These are phyloP conservation scores for Ophiocytium majus DNA, from an alignment of 352 stramenopile species.

Conservation along the genomic window DNA sequence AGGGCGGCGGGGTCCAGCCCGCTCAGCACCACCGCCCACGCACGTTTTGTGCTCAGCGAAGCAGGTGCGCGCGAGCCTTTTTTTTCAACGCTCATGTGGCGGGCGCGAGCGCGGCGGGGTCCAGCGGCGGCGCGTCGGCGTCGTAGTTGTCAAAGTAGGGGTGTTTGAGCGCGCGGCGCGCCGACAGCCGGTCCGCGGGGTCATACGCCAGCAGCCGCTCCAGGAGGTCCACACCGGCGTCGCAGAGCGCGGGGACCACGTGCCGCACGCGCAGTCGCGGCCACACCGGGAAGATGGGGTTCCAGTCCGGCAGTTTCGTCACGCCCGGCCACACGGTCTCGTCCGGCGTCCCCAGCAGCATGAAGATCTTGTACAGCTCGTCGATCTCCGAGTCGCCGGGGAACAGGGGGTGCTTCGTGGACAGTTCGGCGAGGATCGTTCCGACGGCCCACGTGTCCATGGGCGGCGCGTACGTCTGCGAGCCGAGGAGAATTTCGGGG, in stretches of 20 bases:
- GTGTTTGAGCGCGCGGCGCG: constrained; percentile 89
- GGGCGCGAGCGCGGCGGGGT: too few relatives aligned
- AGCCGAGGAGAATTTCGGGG: constrained; percentile 93
- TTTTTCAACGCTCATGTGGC: too few relatives aligned
- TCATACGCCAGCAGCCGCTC: constrained; percentile 75
- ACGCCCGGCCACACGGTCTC: constrained; percentile 94
- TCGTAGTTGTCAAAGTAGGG: constrained; percentile 83
- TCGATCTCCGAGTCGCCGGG: constrained; percentile 96
- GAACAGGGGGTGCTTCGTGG: constrained; percentile 77
- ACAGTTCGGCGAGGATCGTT: constrained; percentile 77
- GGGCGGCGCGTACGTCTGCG: constrained; percentile 77
- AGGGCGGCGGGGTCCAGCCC: too few relatives aligned
- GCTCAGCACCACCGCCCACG: too few relatives aligned
- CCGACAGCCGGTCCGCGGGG: constrained; percentile 81
- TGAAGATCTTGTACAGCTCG: constrained; percentile 85
- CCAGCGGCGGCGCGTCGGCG: neutral
- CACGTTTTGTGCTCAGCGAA: too few relatives aligned
- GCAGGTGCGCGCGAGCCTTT: too few relatives aligned
- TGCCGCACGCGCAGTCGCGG: constrained; percentile 66
- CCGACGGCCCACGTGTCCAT: constrained; percentile 81
- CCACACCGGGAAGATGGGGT: constrained; percentile 94
- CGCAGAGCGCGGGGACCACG: constrained; percentile 54
- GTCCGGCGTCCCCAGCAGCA: constrained; percentile 90
- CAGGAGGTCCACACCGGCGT: constrained; percentile 72
- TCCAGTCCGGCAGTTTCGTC: constrained; percentile 94